phyloP scores from a whole-genome alignment of 306 rosid species.

The Astragalus membranaceus region DNA sequence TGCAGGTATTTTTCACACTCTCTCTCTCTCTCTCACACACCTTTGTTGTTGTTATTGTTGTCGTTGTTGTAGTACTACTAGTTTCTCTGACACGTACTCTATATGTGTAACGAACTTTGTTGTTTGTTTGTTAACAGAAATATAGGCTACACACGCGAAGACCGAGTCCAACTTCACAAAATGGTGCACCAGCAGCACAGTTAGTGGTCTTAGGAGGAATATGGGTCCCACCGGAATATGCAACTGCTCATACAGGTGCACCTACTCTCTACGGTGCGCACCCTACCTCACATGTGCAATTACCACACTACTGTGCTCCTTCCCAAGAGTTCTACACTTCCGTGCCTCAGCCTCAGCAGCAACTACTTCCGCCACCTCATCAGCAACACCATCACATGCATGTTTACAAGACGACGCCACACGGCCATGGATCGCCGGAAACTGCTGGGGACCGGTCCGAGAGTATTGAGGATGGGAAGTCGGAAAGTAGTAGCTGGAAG shows the following conservation, averaged over 20 bases:
- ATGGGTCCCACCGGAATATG: constrained; percentile 96
- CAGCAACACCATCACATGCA: constrained; percentile 55
- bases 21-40: neutral
- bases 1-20: constrained; percentile 60
- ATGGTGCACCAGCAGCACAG: constrained; percentile 69
- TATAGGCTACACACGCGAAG: constrained; percentile 94
- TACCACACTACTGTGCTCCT: constrained; percentile 66
- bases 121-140: constrained; percentile 44
- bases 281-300: constrained; percentile 47
- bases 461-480: constrained; percentile 93
- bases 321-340: constrained; percentile 68
- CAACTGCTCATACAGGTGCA: constrained; percentile 53
- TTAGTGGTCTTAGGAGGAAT: constrained; percentile 86
- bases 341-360: constrained; percentile 21
- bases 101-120: neutral
- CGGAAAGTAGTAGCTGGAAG: constrained; percentile 95
- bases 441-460: constrained; percentile 59
- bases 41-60: neutral
- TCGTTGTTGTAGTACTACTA: neutral
- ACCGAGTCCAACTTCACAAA: constrained; percentile 86
- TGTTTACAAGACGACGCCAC: constrained; percentile 50
- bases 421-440: constrained; percentile 55
- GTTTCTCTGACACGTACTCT: constrained; percentile 26
- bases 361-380: constrained; percentile 35
- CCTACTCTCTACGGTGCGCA: constrained; percentile 64